Percentiles rank a stretch among this genome's conserved stretches.
Evolutionary conservation across 2,329 filamentous ascomycete species (phyloP).

Genomic region (Verticillium alfalfae): DNA sequence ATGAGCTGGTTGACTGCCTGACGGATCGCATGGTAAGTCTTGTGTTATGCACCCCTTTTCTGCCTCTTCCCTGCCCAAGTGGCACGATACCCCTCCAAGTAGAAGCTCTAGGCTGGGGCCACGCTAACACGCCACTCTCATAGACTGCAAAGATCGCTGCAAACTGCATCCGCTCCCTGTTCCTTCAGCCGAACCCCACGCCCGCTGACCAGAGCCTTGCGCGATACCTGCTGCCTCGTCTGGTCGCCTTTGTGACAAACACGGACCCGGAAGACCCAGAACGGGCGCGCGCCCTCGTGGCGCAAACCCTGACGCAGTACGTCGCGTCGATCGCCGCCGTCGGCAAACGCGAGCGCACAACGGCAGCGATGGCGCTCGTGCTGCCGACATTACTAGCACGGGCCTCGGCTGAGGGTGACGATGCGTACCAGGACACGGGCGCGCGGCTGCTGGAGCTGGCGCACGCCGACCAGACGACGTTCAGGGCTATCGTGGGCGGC

Average conservation of each 20-base stretch:
- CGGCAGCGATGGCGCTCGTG: slow-evolving; percentile 67
- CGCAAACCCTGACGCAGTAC: slow-evolving; percentile 71
- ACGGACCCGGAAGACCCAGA: slow-evolving; percentile 73
- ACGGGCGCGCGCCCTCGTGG: slow-evolving; percentile 63
- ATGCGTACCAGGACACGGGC: slow-evolving; percentile 67
- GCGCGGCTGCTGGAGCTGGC: slow-evolving; percentile 75
- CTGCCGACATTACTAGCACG: slow-evolving; percentile 71
- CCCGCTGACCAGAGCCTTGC: slow-evolving; percentile 67
- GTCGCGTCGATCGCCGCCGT: slow-evolving; percentile 10
- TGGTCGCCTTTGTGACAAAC: slow-evolving; percentile 69
- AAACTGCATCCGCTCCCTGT: slow-evolving; percentile 80
- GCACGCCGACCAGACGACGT: slow-evolving; percentile 64
- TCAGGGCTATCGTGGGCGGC: slow-evolving; percentile 66
- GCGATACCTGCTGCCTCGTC: slow-evolving; percentile 66
- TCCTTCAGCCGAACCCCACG: slow-evolving; percentile 60
- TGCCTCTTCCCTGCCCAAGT: background rate
- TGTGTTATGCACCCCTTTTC: background rate
- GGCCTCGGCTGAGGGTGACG: slow-evolving; percentile 58
- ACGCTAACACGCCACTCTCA: slow-evolving; percentile 4
- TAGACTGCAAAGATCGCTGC: slow-evolving; percentile 83
- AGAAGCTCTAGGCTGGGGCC: background rate
- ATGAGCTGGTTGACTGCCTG: slow-evolving; percentile 81
- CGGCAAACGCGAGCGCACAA: slow-evolving; percentile 30
- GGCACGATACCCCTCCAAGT: background rate
- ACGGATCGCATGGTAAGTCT: slow-evolving; percentile 67